Evolutionary conservation across 2,329 filamentous ascomycete species (phyloP).

Genomic region (Biscogniauxia marginata): DNA sequence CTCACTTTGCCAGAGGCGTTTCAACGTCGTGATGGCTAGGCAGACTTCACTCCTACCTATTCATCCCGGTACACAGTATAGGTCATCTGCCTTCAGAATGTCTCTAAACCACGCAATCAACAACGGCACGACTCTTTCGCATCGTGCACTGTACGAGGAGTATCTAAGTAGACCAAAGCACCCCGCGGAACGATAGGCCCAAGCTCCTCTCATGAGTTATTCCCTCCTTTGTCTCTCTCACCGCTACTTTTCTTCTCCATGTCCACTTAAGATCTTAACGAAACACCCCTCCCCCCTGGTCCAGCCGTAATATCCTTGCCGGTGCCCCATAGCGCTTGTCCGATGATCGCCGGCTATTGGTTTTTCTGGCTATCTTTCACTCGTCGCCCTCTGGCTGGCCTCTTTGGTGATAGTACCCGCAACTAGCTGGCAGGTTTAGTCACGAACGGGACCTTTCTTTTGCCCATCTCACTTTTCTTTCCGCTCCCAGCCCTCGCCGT

Average conservation of each 20-base stretch:
- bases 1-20: background rate
- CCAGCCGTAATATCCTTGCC: slow-evolving; percentile 28
- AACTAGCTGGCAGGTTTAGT: background rate
- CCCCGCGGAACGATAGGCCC: slow-evolving; percentile 25
- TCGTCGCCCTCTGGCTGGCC: slow-evolving; percentile 5
- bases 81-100: background rate
- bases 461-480: slow-evolving; percentile 1
- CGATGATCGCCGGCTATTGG: slow-evolving; percentile 32
- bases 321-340: slow-evolving; percentile 29
- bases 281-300: slow-evolving; percentile 24
- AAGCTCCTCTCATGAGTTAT: slow-evolving; percentile 18
- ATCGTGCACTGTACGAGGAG: slow-evolving; percentile 17
- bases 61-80: background rate
- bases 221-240: slow-evolving; percentile 15
- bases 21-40: background rate
- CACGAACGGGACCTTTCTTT: slow-evolving; percentile 7
- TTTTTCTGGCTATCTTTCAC: slow-evolving; percentile 18
- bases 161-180: slow-evolving; percentile 15
- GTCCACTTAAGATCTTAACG: slow-evolving; percentile 23
- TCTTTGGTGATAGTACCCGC: slow-evolving; percentile 5
- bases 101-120: background rate
- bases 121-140: background rate
- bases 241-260: slow-evolving; percentile 27
- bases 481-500: background rate
- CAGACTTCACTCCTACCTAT: background rate